Percentiles rank a stretch among this genome's conserved stretches.
Evolutionary conservation across 75 land plant genomes (phyloP).

Genomic region (Selaginella tamariscina): DNA sequence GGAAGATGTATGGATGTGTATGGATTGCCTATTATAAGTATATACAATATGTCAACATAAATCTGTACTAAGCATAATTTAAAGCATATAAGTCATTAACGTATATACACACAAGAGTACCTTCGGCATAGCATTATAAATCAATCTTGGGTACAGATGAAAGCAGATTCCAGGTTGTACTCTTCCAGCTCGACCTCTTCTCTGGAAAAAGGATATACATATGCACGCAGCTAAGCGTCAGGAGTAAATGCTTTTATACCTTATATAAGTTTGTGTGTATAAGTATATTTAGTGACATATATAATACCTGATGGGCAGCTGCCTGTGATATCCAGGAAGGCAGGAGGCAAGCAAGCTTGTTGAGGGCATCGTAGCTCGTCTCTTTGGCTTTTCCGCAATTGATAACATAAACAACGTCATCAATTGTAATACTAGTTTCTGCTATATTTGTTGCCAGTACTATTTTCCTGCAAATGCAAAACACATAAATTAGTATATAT

Average conservation of each 20-base stretch:
- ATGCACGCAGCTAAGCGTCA: not conserved
- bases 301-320: conserved; percentile 84
- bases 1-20: too few relatives aligned
- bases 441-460: conserved; percentile 96
- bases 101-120: too few relatives aligned
- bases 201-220: conserved; percentile 31
- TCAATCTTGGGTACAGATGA: conserved; percentile 78
- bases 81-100: too few relatives aligned
- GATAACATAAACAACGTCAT: conserved; percentile 89
- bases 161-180: conserved; percentile 91
- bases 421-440: conserved; percentile 97
- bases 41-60: too few relatives aligned
- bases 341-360: conserved; percentile 80
- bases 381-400: conserved; percentile 99
- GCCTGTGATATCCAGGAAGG: conserved; percentile 98
- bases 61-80: too few relatives aligned
- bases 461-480: conserved; percentile 57
- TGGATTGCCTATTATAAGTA: too few relatives aligned
- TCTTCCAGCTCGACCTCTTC: conserved; percentile 96
- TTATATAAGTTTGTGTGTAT: not conserved
- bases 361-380: conserved; percentile 97
- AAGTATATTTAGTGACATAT: not conserved
- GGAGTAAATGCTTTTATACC: too few relatives aligned
- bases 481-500: too few relatives aligned
- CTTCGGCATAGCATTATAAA: conserved; percentile 78